Evolutionary conservation across 805 yeast genomes (phyloP).

Genomic region (Teunomyces tritomae): DNA sequence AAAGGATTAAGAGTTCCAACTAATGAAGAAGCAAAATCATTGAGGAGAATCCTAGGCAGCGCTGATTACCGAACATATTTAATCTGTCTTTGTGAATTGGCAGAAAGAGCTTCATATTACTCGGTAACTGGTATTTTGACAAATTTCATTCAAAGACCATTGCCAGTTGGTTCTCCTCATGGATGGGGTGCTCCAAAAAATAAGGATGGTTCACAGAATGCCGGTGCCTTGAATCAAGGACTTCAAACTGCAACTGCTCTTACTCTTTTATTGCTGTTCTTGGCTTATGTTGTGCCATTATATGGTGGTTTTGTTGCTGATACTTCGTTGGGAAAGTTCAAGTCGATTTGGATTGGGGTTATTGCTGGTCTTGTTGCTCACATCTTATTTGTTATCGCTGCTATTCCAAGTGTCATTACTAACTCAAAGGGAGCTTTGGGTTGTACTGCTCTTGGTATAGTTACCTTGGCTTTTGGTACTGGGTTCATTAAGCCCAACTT

Average conservation of each 20-base stretch:
- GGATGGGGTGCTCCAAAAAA: constrained; percentile 42
- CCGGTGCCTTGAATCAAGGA: constrained; percentile 53
- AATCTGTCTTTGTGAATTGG: constrained; percentile 46
- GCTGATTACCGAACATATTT: constrained; percentile 51
- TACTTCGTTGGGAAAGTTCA: constrained; percentile 45
- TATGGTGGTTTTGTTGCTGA: constrained; percentile 54
- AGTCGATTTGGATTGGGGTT: constrained; percentile 50
- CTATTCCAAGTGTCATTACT: constrained; percentile 38
- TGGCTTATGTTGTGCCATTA: constrained; percentile 51
- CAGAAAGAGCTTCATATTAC: constrained; percentile 56
- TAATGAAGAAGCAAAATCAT: constrained; percentile 19
- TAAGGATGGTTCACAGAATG: constrained; percentile 30
- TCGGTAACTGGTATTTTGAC: constrained; percentile 44
- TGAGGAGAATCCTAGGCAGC: constrained; percentile 41
- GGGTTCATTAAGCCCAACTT: constrained; percentile 56
- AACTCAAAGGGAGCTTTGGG: constrained; percentile 33
- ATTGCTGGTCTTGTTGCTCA: constrained; percentile 47
- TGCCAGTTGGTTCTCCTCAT: constrained; percentile 46
- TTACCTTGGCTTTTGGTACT: constrained; percentile 45
- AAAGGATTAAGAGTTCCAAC: constrained; percentile 37
- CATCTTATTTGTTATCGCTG: constrained; percentile 47
- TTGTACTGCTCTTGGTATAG: constrained; percentile 40
- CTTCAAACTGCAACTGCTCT: constrained; percentile 46
- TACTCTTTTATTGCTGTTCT: constrained; percentile 45
- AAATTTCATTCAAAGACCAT: constrained; percentile 51